Evolutionary conservation across 2,329 filamentous ascomycete genomes (phyloP).

Genomic region (Myriosclerotinia duriaeana): DNA sequence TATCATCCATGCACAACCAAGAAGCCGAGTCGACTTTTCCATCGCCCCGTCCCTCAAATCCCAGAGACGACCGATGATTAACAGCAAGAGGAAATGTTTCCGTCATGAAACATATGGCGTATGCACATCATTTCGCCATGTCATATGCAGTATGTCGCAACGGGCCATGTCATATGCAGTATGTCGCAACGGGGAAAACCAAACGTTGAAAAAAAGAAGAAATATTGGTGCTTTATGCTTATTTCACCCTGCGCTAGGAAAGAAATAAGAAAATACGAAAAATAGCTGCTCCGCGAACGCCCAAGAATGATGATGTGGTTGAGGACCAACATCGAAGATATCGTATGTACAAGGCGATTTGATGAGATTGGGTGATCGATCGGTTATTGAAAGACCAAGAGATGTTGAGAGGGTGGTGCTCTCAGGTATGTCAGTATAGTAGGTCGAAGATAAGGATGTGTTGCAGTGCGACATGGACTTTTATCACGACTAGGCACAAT

Average conservation of each 20-base stretch:
- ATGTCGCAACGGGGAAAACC: slow-evolving; percentile 9
- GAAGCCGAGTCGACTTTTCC: not conserved
- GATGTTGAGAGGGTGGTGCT: not conserved
- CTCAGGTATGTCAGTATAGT: not conserved
- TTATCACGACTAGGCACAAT: slow-evolving; percentile 2
- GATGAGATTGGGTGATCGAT: slow-evolving; percentile 4
- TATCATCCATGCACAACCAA: slow-evolving; percentile 10
- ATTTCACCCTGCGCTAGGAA: slow-evolving; percentile 26
- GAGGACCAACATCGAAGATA: slow-evolving; percentile 5
- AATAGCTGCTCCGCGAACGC: slow-evolving; percentile 16
- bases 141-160: slow-evolving; percentile 2
- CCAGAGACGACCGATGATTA: slow-evolving; percentile 2
- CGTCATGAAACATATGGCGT: not conserved
- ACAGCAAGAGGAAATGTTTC: not conserved
- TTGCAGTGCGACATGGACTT: not conserved
- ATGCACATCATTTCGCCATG: slow-evolving; percentile 5
- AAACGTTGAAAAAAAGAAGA: slow-evolving; percentile 7
- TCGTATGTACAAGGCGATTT: slow-evolving; percentile 19
- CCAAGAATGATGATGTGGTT: slow-evolving; percentile 6
- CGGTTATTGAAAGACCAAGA: not conserved
- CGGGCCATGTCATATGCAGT: not conserved
- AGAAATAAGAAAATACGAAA: slow-evolving; percentile 19
- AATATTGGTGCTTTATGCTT: slow-evolving; percentile 16
- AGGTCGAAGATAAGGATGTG: slow-evolving; percentile 9
- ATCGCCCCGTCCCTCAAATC: not conserved